Evolutionary conservation across 2,329 filamentous ascomycete genomes (phyloP).

Genomic region (Fusarium nygamai): DNA sequence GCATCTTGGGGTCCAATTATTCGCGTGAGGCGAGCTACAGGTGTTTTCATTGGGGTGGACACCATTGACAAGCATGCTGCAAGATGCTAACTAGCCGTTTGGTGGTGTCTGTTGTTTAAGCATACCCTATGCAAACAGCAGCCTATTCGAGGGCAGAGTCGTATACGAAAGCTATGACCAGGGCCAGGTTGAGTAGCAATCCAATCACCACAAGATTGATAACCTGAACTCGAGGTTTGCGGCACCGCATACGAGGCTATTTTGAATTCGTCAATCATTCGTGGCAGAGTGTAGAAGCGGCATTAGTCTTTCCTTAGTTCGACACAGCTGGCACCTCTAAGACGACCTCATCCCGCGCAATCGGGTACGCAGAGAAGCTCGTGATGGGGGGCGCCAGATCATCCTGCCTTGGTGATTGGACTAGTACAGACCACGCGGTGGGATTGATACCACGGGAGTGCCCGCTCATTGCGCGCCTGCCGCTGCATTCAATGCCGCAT

Average conservation of each 20-base stretch:
- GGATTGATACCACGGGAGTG: constrained; percentile 40
- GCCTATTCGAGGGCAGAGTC: constrained; percentile 6
- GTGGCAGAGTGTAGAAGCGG: constrained; percentile 24
- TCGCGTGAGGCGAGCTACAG: constrained; percentile 17
- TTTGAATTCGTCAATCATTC: constrained; percentile 16
- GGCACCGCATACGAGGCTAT: constrained; percentile 20
- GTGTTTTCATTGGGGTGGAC: not conserved
- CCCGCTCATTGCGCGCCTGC: constrained; percentile 42
- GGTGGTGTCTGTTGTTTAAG: not conserved
- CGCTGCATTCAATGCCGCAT: constrained; percentile 33
- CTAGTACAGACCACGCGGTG: constrained; percentile 30
- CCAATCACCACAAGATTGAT: constrained; percentile 6
- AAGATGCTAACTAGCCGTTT: not conserved
- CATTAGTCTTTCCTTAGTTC: constrained; percentile 23
- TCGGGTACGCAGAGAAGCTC: constrained; percentile 15
- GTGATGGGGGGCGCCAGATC: constrained; percentile 27
- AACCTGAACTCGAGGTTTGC: not conserved
- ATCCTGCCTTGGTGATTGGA: constrained; percentile 30
- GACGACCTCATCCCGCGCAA: constrained; percentile 6
- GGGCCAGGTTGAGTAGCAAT: not conserved
- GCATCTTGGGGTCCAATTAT: constrained; percentile 18
- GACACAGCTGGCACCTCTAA: constrained; percentile 13
- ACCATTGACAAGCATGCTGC: not conserved
- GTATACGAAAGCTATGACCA: constrained; percentile 11
- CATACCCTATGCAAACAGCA: constrained; percentile 18